Evolutionary conservation across 768 basidiomycete genomes (phyloP), one percentile per base, ranked within the genome.

Genomic region (Pleurotus giganteus): DNA sequence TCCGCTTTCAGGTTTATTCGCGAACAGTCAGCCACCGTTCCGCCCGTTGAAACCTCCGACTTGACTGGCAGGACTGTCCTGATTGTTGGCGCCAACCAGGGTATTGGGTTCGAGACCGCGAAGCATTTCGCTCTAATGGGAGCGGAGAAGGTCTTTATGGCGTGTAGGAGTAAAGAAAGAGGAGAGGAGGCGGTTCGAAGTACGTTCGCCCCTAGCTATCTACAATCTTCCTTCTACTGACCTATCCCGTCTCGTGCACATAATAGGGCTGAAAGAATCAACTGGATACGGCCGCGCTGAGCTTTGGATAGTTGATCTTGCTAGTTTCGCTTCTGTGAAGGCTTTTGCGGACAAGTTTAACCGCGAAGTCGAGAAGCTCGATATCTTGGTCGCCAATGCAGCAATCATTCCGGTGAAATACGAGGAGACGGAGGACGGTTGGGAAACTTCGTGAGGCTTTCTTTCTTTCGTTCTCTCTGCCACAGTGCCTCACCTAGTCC

Each of bases 61-160:
- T 65, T 83, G n/a, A 60, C 63, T 7, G 76, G 74, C 4, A 79
- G 77, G 61, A 79, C 77, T 4, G 69, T 83, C 12, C 50, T 83
- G 21, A 73, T 85, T 17, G 70, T 74, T 26, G 74, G 73, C 5
- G 78, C 81, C 1, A 85, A 85, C 58, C 69, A 69, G 19, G 84
- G 81, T 1, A 53, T 81, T 4, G 79, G 80, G 0, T 71, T 77
- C 36, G 78, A 80, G 58, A 71, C 75, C 1, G 65, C 73, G 7
- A 76, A 73, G 54, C 74, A 79, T 52, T 75, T 81, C 36, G 77
- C 77, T 0, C 43, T 55, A 2, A 76, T 80, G 78, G 71, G 71
- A 34, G 68, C 78, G 13, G 70, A 47, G 1, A 67, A 64, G 47
- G 61, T 79, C 3, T 69, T 80, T 21, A 28, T 80, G n/a, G 74